Evolutionary conservation across 345 rosid species (phyloP).

Genomic region (Hibiscus tridactylites): DNA sequence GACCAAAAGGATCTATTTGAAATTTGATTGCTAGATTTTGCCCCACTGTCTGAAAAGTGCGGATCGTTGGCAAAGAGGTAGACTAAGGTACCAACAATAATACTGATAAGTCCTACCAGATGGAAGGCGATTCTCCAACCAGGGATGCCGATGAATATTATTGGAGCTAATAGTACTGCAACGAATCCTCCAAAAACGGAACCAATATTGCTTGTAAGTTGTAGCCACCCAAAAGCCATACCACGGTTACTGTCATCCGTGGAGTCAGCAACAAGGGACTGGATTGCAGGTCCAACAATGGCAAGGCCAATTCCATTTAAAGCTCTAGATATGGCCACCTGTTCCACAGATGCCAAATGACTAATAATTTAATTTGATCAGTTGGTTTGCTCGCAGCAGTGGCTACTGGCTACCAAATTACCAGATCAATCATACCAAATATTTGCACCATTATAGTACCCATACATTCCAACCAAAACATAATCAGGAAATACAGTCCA

Average conservation of each 20-base stretch:
- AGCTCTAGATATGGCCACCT: slow-evolving; percentile 87
- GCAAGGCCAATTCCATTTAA: slow-evolving; percentile 86
- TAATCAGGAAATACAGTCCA: not conserved
- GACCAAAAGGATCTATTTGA: slow-evolving; percentile 36
- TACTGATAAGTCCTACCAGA: slow-evolving; percentile 64
- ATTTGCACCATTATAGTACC: not conserved
- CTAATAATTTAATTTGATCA: slow-evolving; percentile 9
- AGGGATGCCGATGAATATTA: slow-evolving; percentile 62
- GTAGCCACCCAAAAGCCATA: slow-evolving; percentile 83
- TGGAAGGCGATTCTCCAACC: slow-evolving; percentile 90
- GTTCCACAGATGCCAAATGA: slow-evolving; percentile 14
- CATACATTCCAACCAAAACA: not conserved
- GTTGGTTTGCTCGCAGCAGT: not conserved
- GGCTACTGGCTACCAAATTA: not conserved
- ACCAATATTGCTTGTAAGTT: slow-evolving; percentile 68
- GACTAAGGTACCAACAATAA: slow-evolving; percentile 61
- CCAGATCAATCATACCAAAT: not conserved
- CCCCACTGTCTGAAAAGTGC: slow-evolving; percentile 31
- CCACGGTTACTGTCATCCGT: slow-evolving; percentile 72
- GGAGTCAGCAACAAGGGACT: slow-evolving; percentile 85
- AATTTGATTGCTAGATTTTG: slow-evolving; percentile 20
- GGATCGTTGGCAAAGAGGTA: slow-evolving; percentile 66
- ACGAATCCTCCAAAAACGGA: slow-evolving; percentile 70
- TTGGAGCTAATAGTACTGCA: slow-evolving; percentile 63
- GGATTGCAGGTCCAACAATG: slow-evolving; percentile 75